phyloP scores from a whole-genome alignment of 1,284 basidiomycete genomes.

The Wallemia ichthyophaga region DNA sequence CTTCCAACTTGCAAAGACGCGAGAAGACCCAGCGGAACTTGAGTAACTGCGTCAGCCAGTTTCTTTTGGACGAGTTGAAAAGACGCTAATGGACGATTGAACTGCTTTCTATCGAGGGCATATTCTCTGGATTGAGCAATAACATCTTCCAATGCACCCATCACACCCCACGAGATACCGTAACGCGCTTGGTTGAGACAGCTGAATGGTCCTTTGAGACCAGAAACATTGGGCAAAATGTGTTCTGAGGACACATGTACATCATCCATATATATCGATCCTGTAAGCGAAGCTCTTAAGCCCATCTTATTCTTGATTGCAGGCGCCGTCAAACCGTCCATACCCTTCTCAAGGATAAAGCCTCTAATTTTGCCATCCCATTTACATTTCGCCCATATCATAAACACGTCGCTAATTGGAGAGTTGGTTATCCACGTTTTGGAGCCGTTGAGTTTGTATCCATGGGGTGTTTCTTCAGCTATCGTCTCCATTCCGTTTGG shows the following conservation, averaged over 20 bases:
- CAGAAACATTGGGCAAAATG: conserved; percentile 39
- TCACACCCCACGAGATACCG: conserved; percentile 78
- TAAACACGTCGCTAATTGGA: conserved; percentile 36
- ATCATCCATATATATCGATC: conserved; percentile 73
- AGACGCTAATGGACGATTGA: conserved; percentile 57
- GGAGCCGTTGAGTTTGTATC: conserved; percentile 57
- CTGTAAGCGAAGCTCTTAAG: conserved; percentile 63
- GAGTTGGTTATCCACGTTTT: conserved; percentile 88
- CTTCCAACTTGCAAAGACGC: conserved; percentile 52
- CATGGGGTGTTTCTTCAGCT: conserved; percentile 43
- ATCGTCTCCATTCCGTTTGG: conserved; percentile 79
- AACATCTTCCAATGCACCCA: conserved; percentile 83
- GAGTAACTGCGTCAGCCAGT: conserved; percentile 67
- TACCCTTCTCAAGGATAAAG: conserved; percentile 72
- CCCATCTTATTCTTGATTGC: conserved; percentile 80
- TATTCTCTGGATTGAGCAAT: conserved; percentile 48
- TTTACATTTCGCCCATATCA: conserved; percentile 82
- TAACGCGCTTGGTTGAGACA: conserved; percentile 72
- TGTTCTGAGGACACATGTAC: conserved; percentile 39
- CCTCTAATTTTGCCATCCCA: conserved; percentile 80
- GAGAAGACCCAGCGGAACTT: conserved; percentile 49
- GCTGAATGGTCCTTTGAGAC: conserved; percentile 56
- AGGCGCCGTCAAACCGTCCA: conserved; percentile 54
- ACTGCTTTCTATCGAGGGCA: conserved; percentile 58
- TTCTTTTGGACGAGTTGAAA: conserved; percentile 97